Percentiles rank a stretch among this genome's conserved stretches.
These are phyloP conservation scores for Ophiostoma novo-ulmi DNA, from an alignment of 2,329 filamentous ascomycete genomes.

Conservation along the genomic window DNA sequence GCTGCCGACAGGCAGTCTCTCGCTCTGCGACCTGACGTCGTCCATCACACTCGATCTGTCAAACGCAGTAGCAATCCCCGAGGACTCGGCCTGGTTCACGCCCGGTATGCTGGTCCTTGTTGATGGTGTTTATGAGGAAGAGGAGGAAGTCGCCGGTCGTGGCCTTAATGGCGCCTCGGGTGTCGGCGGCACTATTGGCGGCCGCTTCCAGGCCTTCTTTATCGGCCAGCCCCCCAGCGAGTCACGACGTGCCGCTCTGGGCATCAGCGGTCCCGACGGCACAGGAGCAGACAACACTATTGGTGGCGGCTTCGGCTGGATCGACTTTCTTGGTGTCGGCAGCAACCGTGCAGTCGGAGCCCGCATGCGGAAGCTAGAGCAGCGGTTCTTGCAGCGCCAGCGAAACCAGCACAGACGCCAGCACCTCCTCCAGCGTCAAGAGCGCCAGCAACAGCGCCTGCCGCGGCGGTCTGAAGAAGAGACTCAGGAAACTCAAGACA, in stretches of 20 bases:
- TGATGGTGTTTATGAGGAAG: slow-evolving; percentile 95
- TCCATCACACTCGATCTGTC: slow-evolving; percentile 79
- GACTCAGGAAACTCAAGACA: not conserved
- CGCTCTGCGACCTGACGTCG: slow-evolving; percentile 80
- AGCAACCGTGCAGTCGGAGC: slow-evolving; percentile 78
- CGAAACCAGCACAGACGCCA: slow-evolving; percentile 27
- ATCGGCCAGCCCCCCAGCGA: slow-evolving; percentile 90
- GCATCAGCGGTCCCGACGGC: slow-evolving; percentile 58
- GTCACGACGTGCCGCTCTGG: slow-evolving; percentile 71
- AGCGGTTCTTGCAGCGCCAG: slow-evolving; percentile 53
- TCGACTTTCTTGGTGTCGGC: slow-evolving; percentile 88
- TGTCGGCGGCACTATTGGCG: slow-evolving; percentile 86
- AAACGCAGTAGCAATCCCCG: slow-evolving; percentile 74
- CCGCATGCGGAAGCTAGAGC: slow-evolving; percentile 77
- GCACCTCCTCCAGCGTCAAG: slow-evolving; percentile 3
- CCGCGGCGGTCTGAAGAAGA: not conserved
- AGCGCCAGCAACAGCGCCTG: slow-evolving; percentile 26
- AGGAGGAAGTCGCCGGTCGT: slow-evolving; percentile 65
- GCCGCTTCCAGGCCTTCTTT: slow-evolving; percentile 83
- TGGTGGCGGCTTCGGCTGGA: slow-evolving; percentile 88
- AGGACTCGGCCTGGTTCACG: slow-evolving; percentile 84
- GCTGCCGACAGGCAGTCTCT: slow-evolving; percentile 74
- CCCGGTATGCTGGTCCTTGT: slow-evolving; percentile 95
- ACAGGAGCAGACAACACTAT: slow-evolving; percentile 54
- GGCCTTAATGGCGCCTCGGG: slow-evolving; percentile 72